Evolutionary conservation across 1,284 basidiomycete genomes (phyloP), one percentile per base, ranked within the genome.

Genomic region (Ganoderma lucidum): DNA sequence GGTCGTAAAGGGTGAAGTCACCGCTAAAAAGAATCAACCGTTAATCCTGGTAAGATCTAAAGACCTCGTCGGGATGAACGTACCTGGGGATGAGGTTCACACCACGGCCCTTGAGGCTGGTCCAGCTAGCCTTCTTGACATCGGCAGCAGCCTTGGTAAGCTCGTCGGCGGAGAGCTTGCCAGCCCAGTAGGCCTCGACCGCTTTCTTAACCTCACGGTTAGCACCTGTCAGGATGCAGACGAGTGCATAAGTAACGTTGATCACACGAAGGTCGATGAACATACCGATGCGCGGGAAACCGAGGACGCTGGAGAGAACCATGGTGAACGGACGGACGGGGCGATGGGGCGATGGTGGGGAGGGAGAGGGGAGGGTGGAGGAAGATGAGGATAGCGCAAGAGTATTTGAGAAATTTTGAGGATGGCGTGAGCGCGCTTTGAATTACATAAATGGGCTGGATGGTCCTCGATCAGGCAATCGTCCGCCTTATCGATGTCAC

Each of bases 171-270:
- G 92, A 88, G 80, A 92, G 87, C 85, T 99, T 99, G 83, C 93
- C 95, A 63, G 88, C 95, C 98, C 98, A 99, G 89, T 99, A 99
- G 74, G 94, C 92, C 85, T 98, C 97, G 78, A 97, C 94, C 76
- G 97, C 96, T 87, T 99, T 99, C 88, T 99, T 99, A 77, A 98
- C 91, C 86, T 99, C 96, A 87, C 97, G 95, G 86, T 96, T 93
- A 70, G 93, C 92, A 85, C 95, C 95, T 94, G 10, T 53, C 2
- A 3, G 45, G 9, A 2, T 9, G 8, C 45, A 58, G 37, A 58
- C 70, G 15, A 60, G 51, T 32, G 17, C n/a, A 65, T 62, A 35
- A 35, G 58, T 4, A 41, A 10, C 9, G 45, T 66, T 62, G 66
- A 76, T n/a, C 61, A 32, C 45, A 65, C 19, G 69, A 55, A 39